Conservation (phyloP, 768 basidiomycete genomes). For the Tricholoma terreum region DNA sequence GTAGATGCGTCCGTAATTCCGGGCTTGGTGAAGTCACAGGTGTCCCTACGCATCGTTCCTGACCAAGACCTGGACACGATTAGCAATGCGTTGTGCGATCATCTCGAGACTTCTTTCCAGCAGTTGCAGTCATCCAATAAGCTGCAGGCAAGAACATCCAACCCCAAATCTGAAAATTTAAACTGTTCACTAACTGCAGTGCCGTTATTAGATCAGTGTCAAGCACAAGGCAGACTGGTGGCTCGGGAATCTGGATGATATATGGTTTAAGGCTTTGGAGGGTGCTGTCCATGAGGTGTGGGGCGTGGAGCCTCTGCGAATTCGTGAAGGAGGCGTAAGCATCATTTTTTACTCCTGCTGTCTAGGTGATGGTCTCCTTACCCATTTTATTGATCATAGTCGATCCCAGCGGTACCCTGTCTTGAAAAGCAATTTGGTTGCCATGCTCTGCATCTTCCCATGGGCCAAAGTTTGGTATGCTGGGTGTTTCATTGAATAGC, state of each 20-base stretch:
- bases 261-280: slow-evolving; percentile 86
- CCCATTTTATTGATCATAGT: slow-evolving; percentile 40
- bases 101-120: slow-evolving; percentile 59
- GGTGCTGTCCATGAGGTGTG: slow-evolving; percentile 82
- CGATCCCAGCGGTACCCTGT: slow-evolving; percentile 91
- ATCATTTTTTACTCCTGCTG: not conserved
- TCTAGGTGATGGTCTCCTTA: not conserved
- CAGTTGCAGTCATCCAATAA: slow-evolving; percentile 64
- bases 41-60: slow-evolving; percentile 92
- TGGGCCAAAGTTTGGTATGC: slow-evolving; percentile 87
- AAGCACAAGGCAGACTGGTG: slow-evolving; percentile 94
- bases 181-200: not conserved
- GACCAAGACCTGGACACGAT: slow-evolving; percentile 82
- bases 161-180: not conserved
- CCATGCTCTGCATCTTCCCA: slow-evolving; percentile 87
- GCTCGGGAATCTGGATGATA: slow-evolving; percentile 83
- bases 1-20: slow-evolving; percentile 89
- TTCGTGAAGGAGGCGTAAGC: slow-evolving; percentile 90
- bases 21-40: slow-evolving; percentile 72
- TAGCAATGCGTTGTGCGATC: slow-evolving; percentile 53
- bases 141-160: slow-evolving; percentile 50
- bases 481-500: not conserved
- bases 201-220: slow-evolving; percentile 58
- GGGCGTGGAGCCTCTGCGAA: slow-evolving; percentile 80
- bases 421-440: slow-evolving; percentile 90